Conservation (phyloP, 108 stramenopile genomes). For the Fragilaria crotonensis region DNA sequence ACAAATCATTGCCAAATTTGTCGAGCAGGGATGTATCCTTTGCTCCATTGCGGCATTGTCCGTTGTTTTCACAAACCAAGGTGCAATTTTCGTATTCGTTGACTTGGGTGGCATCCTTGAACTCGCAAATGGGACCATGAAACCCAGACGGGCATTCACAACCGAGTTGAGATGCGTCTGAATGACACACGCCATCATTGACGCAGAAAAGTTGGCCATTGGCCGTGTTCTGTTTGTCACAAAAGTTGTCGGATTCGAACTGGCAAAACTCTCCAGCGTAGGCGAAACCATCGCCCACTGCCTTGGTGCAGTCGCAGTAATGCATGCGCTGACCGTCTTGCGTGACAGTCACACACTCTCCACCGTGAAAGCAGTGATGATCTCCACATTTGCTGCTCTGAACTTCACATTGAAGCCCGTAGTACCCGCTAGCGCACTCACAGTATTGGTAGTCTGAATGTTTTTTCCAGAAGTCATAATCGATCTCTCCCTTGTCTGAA, state of each 20-base stretch:
- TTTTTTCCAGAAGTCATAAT: conserved; percentile 1
- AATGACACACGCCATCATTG: conserved; percentile 13
- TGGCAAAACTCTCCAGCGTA: conserved; percentile 25
- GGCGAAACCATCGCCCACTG: conserved; percentile 3
- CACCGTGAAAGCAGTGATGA: conserved; percentile 41
- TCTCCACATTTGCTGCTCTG: conserved; percentile 21
- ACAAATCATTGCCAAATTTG: not conserved
- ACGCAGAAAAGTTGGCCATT: conserved; percentile 19
- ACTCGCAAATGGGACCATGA: conserved; percentile 7
- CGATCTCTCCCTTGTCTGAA: not conserved
- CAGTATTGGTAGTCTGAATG: conserved; percentile 24
- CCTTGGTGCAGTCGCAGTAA: conserved; percentile 18
- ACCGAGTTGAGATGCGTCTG: not conserved
- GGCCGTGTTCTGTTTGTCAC: conserved; percentile 5
- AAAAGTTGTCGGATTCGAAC: conserved; percentile 22
- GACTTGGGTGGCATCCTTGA: not conserved
- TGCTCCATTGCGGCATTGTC: conserved; percentile 6
- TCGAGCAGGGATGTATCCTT: not conserved
- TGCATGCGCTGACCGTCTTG: conserved; percentile 7
- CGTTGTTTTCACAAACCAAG: not conserved
- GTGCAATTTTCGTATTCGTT: not conserved
- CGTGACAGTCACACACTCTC: conserved; percentile 20
- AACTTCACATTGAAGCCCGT: conserved; percentile 29
- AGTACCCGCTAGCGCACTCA: conserved; percentile 21
- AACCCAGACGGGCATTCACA: conserved; percentile 5